Conservation (phyloP, 2,329 filamentous ascomycete species). For the Arthrobotrys sinensis region DNA sequence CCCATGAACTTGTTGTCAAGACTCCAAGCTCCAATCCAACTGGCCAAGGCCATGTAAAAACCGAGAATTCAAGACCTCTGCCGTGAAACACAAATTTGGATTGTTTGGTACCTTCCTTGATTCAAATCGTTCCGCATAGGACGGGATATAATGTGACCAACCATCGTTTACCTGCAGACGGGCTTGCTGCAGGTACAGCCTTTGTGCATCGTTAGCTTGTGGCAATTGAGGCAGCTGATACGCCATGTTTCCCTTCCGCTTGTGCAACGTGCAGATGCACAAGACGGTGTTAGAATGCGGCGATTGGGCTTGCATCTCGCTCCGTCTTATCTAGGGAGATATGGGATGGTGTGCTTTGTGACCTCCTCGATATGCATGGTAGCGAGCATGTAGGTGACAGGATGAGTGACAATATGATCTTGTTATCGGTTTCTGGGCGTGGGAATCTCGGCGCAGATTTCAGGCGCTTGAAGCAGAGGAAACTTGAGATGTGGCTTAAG, state of each 20-base stretch:
- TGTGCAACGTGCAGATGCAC: constrained; percentile 22
- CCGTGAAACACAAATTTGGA: constrained; percentile 11
- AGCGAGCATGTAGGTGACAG: background rate
- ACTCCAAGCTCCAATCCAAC: too few species aligned
- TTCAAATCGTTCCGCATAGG: constrained; percentile 15
- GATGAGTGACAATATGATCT: background rate
- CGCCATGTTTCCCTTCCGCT: constrained; percentile 12
- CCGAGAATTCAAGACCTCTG: constrained; percentile 6
- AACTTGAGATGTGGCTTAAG: constrained; percentile 14
- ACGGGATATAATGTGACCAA: constrained; percentile 13
- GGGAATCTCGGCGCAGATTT: background rate
- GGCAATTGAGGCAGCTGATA: constrained; percentile 14
- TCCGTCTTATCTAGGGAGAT: constrained; percentile 14
- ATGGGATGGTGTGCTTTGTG: constrained; percentile 2
- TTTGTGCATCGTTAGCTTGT: constrained; percentile 5
- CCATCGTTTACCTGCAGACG: constrained; percentile 14
- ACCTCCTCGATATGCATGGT: constrained; percentile 2
- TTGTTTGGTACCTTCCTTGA: background rate
- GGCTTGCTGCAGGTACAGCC: constrained; percentile 22
- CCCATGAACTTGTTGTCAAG: background rate
- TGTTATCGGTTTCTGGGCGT: background rate
- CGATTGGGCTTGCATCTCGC: constrained; percentile 14
- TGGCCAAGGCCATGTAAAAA: background rate
- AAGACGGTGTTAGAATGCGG: background rate
- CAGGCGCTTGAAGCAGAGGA: background rate